A percentile compares a stretch with the other conserved stretches of the same genome.
Evolutionary conservation across 371 early-diverging fungal species (phyloP).

Genomic region (Mortierella sp.): DNA sequence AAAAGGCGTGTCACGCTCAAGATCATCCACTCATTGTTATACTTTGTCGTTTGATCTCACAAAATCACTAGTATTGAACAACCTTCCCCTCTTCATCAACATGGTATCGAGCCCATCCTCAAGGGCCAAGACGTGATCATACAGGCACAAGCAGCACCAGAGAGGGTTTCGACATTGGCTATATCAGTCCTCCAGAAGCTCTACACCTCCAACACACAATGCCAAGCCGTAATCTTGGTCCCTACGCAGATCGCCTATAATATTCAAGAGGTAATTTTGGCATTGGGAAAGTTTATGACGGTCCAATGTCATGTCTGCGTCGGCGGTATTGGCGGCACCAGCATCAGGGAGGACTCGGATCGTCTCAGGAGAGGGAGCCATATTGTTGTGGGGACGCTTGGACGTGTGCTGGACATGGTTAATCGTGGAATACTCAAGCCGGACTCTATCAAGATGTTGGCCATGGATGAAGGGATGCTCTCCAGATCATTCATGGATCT

Average conservation of each 20-base stretch:
- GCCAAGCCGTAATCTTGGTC: constrained; percentile 88
- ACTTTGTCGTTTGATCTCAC: background rate
- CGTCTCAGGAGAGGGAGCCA: constrained; percentile 59
- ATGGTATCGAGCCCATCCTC: constrained; percentile 83
- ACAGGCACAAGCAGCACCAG: constrained; percentile 89
- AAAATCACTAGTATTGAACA: background rate
- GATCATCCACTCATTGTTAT: background rate
- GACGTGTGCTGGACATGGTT: constrained; percentile 92
- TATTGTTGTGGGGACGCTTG: constrained; percentile 53
- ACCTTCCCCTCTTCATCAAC: background rate
- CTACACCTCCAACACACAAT: constrained; percentile 71
- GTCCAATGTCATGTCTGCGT: constrained; percentile 80
- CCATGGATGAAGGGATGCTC: constrained; percentile 95
- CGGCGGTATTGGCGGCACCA: constrained; percentile 93
- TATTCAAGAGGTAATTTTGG: constrained; percentile 80
- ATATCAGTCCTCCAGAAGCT: constrained; percentile 90
- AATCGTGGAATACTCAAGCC: constrained; percentile 79
- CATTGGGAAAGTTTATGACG: constrained; percentile 83
- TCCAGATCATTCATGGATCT: constrained; percentile 91
- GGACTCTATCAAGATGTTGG: constrained; percentile 83
- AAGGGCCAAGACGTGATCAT: constrained; percentile 88
- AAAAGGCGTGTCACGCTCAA: background rate
- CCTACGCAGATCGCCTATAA: constrained; percentile 90
- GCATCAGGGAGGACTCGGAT: constrained; percentile 76
- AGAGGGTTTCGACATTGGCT: constrained; percentile 95